phyloP scores from a whole-genome alignment of 306 rosid species.

The Prunus mume region DNA sequence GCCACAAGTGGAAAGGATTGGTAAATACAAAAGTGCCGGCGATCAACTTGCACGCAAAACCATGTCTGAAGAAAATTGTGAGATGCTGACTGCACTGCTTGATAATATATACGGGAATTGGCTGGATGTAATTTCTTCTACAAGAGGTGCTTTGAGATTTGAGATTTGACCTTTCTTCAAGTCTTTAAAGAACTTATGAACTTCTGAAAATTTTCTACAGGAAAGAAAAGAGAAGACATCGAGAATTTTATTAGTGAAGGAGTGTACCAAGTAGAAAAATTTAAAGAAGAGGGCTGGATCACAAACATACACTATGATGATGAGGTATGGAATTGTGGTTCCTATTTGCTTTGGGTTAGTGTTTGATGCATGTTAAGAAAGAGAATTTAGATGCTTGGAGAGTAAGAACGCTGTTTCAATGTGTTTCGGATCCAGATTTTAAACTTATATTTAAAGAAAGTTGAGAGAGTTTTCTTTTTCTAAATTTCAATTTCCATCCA shows the following conservation, averaged over 20 bases:
- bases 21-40: constrained; percentile 91
- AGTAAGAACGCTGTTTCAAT: constrained; percentile 12
- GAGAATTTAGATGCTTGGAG: background rate
- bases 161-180: constrained; percentile 26
- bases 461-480: constrained; percentile 6
- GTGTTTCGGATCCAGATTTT: constrained; percentile 7
- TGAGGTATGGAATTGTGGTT: constrained; percentile 55
- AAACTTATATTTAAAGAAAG: constrained; percentile 1
- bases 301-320: constrained; percentile 79
- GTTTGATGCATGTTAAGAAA: constrained; percentile 9
- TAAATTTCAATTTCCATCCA: background rate
- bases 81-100: constrained; percentile 82
- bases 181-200: constrained; percentile 17
- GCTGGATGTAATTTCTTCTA: constrained; percentile 79
- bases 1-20: constrained; percentile 88
- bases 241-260: constrained; percentile 83
- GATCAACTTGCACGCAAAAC: constrained; percentile 77
- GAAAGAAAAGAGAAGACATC: constrained; percentile 67
- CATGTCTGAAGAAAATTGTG: constrained; percentile 76
- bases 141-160: constrained; percentile 60
- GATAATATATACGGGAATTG: constrained; percentile 84
- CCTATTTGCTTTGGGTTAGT: constrained; percentile 13
- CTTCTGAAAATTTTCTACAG: constrained; percentile 39
- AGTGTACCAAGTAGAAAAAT: constrained; percentile 69
- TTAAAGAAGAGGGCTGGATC: constrained; percentile 88